phyloP scores from a whole-genome alignment of 352 stramenopile genomes.

The Globisporangium rhizosaccharum region DNA sequence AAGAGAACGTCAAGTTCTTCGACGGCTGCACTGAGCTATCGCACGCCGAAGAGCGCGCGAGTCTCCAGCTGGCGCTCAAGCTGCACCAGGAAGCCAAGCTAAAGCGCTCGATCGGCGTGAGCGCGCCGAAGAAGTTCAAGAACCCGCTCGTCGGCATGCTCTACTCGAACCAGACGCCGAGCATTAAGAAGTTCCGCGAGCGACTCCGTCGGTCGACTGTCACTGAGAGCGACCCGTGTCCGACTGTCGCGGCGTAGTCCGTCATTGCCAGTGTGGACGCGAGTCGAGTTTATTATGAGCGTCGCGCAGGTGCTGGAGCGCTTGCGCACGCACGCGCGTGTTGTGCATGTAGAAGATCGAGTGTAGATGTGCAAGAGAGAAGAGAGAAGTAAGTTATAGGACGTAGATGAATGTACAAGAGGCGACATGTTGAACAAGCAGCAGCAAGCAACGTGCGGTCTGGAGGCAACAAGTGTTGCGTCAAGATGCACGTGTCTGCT shows the following conservation, averaged over 20 bases:
- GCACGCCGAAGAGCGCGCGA: slow-evolving; percentile 52
- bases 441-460: too few species aligned
- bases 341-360: too few species aligned
- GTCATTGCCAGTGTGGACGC: slow-evolving; percentile 28
- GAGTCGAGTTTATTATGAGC: slow-evolving; percentile 8
- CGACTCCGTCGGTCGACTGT: slow-evolving; percentile 37
- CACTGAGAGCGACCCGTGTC: slow-evolving; percentile 10
- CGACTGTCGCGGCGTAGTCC: slow-evolving; percentile 22
- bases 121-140: slow-evolving; percentile 38
- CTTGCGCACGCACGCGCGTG: too few species aligned
- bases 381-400: too few species aligned
- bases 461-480: too few species aligned
- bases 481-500: too few species aligned
- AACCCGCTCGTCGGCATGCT: slow-evolving; percentile 57
- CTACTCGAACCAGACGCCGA: slow-evolving; percentile 50
- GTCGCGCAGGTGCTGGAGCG: too few species aligned
- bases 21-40: slow-evolving; percentile 42
- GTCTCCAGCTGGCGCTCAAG: slow-evolving; percentile 54
- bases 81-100: slow-evolving; percentile 42
- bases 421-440: too few species aligned
- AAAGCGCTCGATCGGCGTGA: slow-evolving; percentile 23
- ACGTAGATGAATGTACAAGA: too few species aligned
- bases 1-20: slow-evolving; percentile 85
- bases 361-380: too few species aligned
- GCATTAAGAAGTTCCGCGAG: slow-evolving; percentile 65